phyloP scores from a whole-genome alignment of 208 protist genomes.

The Crithidia acanthocephali region DNA sequence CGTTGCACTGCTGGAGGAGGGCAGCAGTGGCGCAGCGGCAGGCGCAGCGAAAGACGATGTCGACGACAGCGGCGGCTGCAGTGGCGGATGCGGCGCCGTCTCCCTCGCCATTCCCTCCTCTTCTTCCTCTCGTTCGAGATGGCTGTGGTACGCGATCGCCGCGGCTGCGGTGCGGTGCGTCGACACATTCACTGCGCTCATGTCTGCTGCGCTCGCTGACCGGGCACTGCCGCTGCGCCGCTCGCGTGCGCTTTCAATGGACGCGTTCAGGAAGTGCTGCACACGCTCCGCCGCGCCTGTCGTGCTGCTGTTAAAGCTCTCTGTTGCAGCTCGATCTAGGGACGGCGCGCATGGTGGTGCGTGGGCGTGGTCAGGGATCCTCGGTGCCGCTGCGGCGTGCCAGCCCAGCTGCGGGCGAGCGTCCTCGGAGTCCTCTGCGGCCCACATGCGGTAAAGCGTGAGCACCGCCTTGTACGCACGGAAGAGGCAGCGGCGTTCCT shows the following conservation, averaged over 20 bases:
- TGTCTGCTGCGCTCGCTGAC: not conserved
- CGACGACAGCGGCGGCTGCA: not conserved
- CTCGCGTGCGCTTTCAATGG: conserved; percentile 18
- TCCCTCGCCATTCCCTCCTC: not conserved
- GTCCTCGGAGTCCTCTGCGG: conserved; percentile 11
- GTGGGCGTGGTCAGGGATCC: not conserved
- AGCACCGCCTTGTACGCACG: conserved; percentile 32
- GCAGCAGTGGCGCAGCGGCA: not conserved
- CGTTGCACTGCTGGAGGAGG: not conserved
- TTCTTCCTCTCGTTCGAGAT: not conserved
- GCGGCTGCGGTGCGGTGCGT: not conserved
- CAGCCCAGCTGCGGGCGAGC: too few species aligned
- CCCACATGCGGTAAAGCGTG: conserved; percentile 38
- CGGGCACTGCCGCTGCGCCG: conserved; percentile 11
- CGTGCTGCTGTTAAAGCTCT: conserved; percentile 10
- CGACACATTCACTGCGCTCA: not conserved
- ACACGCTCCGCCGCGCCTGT: conserved; percentile 12
- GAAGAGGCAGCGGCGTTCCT: conserved; percentile 40
- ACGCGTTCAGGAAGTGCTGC: conserved; percentile 19
- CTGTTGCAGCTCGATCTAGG: not conserved
- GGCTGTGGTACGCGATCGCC: not conserved
- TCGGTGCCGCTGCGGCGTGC: too few species aligned
- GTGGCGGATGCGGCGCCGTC: too few species aligned
- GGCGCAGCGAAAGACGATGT: not conserved
- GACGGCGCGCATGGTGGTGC: not conserved